Evolutionary conservation across 768 basidiomycete genomes (phyloP).

Genomic region (Trametes villosa): DNA sequence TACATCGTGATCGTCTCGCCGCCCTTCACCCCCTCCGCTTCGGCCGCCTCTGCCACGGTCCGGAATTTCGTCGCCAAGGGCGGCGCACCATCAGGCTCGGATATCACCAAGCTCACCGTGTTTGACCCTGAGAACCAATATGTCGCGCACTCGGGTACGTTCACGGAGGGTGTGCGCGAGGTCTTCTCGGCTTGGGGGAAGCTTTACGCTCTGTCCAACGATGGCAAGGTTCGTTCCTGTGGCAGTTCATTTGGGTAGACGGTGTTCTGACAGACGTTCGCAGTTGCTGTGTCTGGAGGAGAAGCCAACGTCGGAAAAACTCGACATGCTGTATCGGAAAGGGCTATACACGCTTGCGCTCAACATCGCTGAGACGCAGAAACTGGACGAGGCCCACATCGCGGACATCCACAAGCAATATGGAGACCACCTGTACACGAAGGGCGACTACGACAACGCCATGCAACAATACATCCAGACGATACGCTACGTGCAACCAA

Average conservation of each 20-base stretch:
- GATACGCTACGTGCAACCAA: slow-evolving; percentile 86
- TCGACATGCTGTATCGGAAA: slow-evolving; percentile 83
- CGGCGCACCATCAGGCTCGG: slow-evolving; percentile 49
- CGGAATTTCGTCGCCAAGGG: slow-evolving; percentile 69
- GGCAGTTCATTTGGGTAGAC: not conserved
- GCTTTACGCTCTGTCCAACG: slow-evolving; percentile 77
- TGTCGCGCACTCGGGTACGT: slow-evolving; percentile 80
- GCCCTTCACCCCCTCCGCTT: slow-evolving; percentile 68
- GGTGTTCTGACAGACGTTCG: not conserved
- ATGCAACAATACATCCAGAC: slow-evolving; percentile 94
- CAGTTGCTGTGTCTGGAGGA: slow-evolving; percentile 74
- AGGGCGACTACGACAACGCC: slow-evolving; percentile 90
- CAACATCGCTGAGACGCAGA: slow-evolving; percentile 79
- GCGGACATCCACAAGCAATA: slow-evolving; percentile 91
- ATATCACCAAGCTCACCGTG: slow-evolving; percentile 80
- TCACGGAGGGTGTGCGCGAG: slow-evolving; percentile 81
- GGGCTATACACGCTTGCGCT: slow-evolving; percentile 82
- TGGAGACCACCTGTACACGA: slow-evolving; percentile 88
- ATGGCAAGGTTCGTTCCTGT: slow-evolving; percentile 67
- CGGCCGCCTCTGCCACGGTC: slow-evolving; percentile 73
- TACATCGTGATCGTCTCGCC: slow-evolving; percentile 92
- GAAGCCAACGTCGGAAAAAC: slow-evolving; percentile 81
- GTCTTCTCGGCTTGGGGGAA: slow-evolving; percentile 83
- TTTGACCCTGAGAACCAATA: slow-evolving; percentile 94
- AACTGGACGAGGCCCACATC: slow-evolving; percentile 70